A percentile compares a stretch with the other conserved stretches of the same genome.
Conservation (phyloP, 2,329 filamentous ascomycete genomes). For the Diaporthe citriasiana region DNA sequence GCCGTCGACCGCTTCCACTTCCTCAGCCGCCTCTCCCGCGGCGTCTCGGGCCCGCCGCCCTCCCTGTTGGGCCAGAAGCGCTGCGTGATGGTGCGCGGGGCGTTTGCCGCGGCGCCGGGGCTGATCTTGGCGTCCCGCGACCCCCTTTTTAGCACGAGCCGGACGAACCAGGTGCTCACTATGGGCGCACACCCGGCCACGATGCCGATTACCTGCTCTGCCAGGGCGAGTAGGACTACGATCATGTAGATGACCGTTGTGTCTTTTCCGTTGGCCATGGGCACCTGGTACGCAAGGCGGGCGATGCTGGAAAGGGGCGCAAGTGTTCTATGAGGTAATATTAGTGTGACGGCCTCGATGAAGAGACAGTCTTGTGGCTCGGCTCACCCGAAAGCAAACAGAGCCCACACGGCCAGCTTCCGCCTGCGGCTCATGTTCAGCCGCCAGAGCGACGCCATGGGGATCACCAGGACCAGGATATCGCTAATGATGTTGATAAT, state of each 20-base stretch:
- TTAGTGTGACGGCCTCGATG: neutral
- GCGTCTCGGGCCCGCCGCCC: neutral
- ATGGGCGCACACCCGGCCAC: conserved; percentile 47
- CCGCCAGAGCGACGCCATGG: conserved; percentile 49
- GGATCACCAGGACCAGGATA: conserved; percentile 48
- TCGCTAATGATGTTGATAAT: conserved; percentile 49
- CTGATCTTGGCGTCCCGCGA: conserved; percentile 1
- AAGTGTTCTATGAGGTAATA: conserved; percentile 39
- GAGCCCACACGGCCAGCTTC: conserved; percentile 49
- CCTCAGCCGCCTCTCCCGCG: conserved; percentile 12
- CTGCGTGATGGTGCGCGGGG: conserved; percentile 19
- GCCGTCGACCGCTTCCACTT: conserved; percentile 29
- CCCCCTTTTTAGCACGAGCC: conserved; percentile 25
- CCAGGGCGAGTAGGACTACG: conserved; percentile 45
- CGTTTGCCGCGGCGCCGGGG: conserved; percentile 10
- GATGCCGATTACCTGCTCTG: conserved; percentile 46
- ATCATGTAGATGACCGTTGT: conserved; percentile 47
- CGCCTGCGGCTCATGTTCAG: conserved; percentile 48
- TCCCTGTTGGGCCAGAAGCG: conserved; percentile 37
- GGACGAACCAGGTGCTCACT: conserved; percentile 43
- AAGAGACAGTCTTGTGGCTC: neutral
- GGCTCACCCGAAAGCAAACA: conserved; percentile 49
- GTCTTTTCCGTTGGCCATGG: conserved; percentile 41
- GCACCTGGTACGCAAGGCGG: conserved; percentile 46
- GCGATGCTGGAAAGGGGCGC: conserved; percentile 48